Evolutionary conservation across 2,329 filamentous ascomycete genomes (phyloP).

Genomic region (Aspergillus sp.): DNA sequence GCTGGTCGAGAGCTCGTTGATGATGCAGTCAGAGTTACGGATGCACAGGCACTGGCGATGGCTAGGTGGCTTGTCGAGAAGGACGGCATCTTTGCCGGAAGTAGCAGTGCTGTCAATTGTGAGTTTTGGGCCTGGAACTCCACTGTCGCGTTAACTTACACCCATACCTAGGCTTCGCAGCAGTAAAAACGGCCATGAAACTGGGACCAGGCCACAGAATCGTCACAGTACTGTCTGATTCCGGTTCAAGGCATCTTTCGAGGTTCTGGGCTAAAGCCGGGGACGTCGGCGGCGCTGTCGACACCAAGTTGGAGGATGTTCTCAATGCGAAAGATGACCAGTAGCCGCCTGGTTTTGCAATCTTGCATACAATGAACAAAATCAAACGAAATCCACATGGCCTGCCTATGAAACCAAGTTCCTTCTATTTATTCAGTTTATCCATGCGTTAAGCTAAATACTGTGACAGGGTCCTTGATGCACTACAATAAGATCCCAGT

Average conservation of each 20-base stretch:
- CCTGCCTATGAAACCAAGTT: neutral
- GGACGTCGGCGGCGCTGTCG: conserved; percentile 45
- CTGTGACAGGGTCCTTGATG: neutral
- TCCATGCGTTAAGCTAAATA: neutral
- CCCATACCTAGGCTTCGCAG: conserved; percentile 44
- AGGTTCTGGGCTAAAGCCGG: conserved; percentile 52
- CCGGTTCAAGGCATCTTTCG: conserved; percentile 53
- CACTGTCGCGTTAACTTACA: conserved; percentile 13
- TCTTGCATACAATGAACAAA: neutral
- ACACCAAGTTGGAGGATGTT: conserved; percentile 48
- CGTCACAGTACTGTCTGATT: conserved; percentile 51
- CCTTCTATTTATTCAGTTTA: neutral
- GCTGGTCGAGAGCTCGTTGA: conserved; percentile 82
- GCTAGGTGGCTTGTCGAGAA: conserved; percentile 95
- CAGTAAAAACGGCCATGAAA: conserved; percentile 47
- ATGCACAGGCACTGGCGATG: conserved; percentile 88
- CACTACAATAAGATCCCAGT: neutral
- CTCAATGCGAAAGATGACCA: conserved; percentile 39
- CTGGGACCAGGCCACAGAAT: conserved; percentile 50
- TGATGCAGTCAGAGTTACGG: conserved; percentile 84
- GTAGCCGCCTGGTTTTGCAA: neutral
- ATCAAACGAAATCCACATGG: neutral
- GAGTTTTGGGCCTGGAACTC: conserved; percentile 29
- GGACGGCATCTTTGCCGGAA: conserved; percentile 91
- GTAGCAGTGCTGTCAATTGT: conserved; percentile 96